Percentiles rank a stretch among this genome's conserved stretches.
Conservation (phyloP, 257 asterid species). For the Primulina eburnea region DNA sequence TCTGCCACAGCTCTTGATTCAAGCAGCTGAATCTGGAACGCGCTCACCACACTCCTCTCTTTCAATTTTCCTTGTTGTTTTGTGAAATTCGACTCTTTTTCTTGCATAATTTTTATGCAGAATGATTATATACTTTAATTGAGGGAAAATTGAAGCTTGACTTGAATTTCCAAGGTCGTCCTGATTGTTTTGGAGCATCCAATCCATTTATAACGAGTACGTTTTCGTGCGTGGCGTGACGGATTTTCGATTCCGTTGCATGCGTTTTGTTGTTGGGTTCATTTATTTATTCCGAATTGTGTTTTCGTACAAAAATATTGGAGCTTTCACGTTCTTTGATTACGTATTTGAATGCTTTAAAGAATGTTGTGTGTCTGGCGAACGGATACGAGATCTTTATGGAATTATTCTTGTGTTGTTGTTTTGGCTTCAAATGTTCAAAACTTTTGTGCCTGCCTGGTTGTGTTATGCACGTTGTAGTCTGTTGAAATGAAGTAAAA, state of each 20-base stretch:
- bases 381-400: neutral
- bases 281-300: constrained; percentile 3
- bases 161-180: constrained; percentile 12
- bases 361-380: neutral
- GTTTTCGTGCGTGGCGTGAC: neutral
- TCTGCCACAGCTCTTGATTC: neutral
- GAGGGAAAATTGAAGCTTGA: neutral
- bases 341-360: neutral
- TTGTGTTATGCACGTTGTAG: neutral
- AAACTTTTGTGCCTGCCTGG: neutral
- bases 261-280: neutral
- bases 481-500: constrained; percentile 9
- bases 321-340: neutral
- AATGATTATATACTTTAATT: neutral
- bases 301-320: neutral
- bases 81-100: neutral
- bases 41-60: constrained; percentile 52
- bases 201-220: constrained; percentile 16
- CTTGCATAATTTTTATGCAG: neutral
- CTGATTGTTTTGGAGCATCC: constrained; percentile 14
- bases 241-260: neutral
- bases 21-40: constrained; percentile 38
- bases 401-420: neutral
- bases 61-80: neutral
- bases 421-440: neutral